These are phyloP conservation scores for Penicillium glabrum DNA, from an alignment of 2,329 filamentous ascomycete genomes.

Conservation along the genomic window DNA sequence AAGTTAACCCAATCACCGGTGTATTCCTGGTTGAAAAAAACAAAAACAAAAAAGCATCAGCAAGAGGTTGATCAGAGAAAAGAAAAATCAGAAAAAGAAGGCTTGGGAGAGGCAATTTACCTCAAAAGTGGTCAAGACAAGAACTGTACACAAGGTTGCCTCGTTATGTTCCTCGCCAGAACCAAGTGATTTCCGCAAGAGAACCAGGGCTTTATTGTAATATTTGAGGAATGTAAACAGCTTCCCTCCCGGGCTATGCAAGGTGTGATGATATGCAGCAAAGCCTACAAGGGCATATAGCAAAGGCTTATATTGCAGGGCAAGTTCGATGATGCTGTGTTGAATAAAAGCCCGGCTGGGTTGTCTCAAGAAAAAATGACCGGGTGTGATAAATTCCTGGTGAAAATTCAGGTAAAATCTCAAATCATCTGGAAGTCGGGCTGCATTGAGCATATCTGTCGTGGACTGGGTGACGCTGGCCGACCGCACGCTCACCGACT, in stretches of 20 bases:
- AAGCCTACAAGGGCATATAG: constrained; percentile 87
- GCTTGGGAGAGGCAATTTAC: constrained; percentile 47
- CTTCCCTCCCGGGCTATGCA: constrained; percentile 68
- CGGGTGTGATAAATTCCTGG: constrained; percentile 71
- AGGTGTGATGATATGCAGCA: constrained; percentile 78
- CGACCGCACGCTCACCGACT: constrained; percentile 36
- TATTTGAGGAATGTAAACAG: constrained; percentile 82
- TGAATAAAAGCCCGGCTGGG: constrained; percentile 74
- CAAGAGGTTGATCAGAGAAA: not conserved
- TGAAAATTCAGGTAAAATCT: constrained; percentile 79
- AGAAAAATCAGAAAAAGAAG: not conserved
- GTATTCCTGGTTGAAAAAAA: constrained; percentile 66
- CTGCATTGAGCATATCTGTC: constrained; percentile 27
- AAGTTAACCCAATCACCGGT: constrained; percentile 94
- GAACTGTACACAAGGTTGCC: constrained; percentile 77
- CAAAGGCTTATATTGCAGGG: constrained; percentile 74
- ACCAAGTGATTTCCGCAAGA: constrained; percentile 70
- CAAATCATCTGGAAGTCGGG: constrained; percentile 60
- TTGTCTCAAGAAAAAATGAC: constrained; percentile 77
- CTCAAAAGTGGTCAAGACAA: constrained; percentile 92
- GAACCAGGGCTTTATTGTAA: constrained; percentile 82
- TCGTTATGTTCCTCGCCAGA: constrained; percentile 69
- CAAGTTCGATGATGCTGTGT: constrained; percentile 67
- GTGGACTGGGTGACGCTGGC: constrained; percentile 29
- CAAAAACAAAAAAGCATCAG: not conserved